These are phyloP conservation scores for Trypanosoma brucei DNA, from an alignment of 208 protist genomes.

Conservation along the genomic window DNA sequence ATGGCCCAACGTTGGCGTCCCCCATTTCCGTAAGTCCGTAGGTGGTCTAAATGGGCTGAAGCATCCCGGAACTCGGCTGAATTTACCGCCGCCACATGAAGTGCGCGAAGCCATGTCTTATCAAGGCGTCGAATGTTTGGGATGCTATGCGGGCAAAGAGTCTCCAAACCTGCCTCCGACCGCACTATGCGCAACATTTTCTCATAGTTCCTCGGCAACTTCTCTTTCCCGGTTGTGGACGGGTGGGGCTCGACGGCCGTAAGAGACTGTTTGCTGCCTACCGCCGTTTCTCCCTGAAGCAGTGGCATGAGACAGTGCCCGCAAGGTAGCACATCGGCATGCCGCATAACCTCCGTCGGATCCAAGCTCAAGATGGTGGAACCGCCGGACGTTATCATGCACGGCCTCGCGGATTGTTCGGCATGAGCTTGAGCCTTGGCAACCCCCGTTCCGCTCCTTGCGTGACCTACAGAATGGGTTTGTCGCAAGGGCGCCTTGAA, in stretches of 20 bases:
- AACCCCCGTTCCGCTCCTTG: too few relatives aligned
- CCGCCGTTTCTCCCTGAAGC: conserved; percentile 9
- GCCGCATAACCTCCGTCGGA: conserved; percentile 35
- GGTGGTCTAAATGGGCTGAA: conserved; percentile 14
- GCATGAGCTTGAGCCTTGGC: not conserved
- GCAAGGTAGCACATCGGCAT: conserved; percentile 60
- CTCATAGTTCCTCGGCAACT: not conserved
- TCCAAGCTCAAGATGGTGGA: conserved; percentile 36
- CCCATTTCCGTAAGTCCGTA: conserved; percentile 49
- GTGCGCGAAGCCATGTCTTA: conserved; percentile 17
- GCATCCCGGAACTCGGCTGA: conserved; percentile 39
- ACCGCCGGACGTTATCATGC: conserved; percentile 11
- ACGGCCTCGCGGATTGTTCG: not conserved
- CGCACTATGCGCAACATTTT: not conserved
- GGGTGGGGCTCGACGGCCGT: too few relatives aligned
- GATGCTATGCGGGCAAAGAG: conserved; percentile 52
- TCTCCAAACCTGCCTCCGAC: conserved; percentile 12
- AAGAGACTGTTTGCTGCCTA: too few relatives aligned
- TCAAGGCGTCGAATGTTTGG: conserved; percentile 45
- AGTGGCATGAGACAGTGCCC: conserved; percentile 39
- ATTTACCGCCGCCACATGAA: conserved; percentile 36
- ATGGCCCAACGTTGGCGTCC: conserved; percentile 41
- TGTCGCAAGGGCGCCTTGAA: not conserved
- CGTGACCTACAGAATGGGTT: too few relatives aligned
- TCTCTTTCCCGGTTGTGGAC: too few relatives aligned